These are phyloP conservation scores for Lepraria neglecta DNA, from an alignment of 495 filamentous ascomycete species.

Conservation along the genomic window DNA sequence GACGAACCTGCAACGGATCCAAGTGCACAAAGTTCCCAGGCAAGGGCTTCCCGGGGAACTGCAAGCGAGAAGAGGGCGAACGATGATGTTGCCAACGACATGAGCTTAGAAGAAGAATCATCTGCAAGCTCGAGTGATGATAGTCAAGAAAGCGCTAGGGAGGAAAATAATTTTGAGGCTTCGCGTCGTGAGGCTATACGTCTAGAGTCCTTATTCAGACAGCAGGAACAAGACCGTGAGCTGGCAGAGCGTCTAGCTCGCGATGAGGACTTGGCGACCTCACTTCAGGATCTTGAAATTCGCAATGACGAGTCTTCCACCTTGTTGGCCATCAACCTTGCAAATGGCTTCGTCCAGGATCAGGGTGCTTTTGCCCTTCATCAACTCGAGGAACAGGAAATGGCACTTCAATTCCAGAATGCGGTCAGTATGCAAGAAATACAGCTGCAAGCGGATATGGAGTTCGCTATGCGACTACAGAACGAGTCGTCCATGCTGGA, in stretches of 20 bases:
- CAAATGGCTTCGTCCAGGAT: constrained; percentile 2
- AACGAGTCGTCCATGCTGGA: not conserved
- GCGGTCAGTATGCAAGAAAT: no score
- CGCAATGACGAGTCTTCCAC: not conserved
- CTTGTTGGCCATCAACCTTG: not conserved
- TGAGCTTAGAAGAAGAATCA: no score
- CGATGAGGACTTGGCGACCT: not conserved
- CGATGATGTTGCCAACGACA: no score
- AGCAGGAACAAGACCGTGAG: not conserved
- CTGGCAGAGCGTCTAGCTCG: constrained; percentile 1
- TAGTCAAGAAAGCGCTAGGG: not conserved
- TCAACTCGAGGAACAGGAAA: not conserved
- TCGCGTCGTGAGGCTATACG: not conserved
- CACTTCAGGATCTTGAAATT: constrained; percentile 5
- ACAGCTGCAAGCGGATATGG: constrained; percentile 5
- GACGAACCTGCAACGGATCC: no score
- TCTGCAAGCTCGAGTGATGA: not conserved
- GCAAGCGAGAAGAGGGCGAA: no score
- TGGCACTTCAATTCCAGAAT: not conserved
- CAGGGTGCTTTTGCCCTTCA: constrained; percentile 2
- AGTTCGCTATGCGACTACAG: not conserved
- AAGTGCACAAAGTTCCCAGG: no score
- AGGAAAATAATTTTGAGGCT: not conserved
- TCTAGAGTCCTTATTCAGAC: not conserved
- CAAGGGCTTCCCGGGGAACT: no score